Evolutionary conservation across 1,284 basidiomycete genomes (phyloP).

Genomic region (Ceratobasidium sp.): DNA sequence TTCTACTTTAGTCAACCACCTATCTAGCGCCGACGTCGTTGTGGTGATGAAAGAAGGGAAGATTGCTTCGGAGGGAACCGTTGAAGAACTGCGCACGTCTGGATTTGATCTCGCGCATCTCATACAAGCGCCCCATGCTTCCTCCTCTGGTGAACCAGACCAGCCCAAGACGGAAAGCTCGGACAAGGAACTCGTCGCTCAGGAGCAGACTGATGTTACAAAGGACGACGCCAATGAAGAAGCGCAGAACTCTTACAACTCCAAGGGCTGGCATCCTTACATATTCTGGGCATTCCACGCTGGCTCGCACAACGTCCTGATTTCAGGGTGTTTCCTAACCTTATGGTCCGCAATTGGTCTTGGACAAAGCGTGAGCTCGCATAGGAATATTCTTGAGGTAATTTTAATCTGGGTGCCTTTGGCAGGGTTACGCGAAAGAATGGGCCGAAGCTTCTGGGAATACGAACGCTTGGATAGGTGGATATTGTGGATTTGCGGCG

Average conservation of each 20-base stretch:
- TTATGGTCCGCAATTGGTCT: constrained; percentile 31
- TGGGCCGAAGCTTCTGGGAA: constrained; percentile 45
- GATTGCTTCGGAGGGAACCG: constrained; percentile 41
- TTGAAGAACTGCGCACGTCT: constrained; percentile 43
- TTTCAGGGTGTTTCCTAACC: not conserved
- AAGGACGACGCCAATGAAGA: constrained; percentile 41
- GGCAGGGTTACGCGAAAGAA: constrained; percentile 47
- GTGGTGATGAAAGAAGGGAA: constrained; percentile 45
- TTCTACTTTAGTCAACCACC: constrained; percentile 41
- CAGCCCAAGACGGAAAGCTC: not conserved
- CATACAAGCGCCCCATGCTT: constrained; percentile 1
- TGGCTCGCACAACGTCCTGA: constrained; percentile 18
- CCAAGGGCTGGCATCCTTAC: constrained; percentile 40
- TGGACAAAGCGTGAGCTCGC: constrained; percentile 10
- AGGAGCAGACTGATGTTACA: constrained; percentile 38
- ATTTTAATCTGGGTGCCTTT: not conserved
- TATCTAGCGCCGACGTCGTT: constrained; percentile 45
- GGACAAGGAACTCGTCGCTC: constrained; percentile 15
- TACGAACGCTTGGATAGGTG: constrained; percentile 48
- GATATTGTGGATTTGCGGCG: constrained; percentile 52
- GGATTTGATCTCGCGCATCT: constrained; percentile 39
- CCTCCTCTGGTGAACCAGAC: not conserved
- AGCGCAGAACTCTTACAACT: constrained; percentile 40
- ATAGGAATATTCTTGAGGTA: not conserved
- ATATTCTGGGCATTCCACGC: constrained; percentile 32